A percentile compares a stretch with the other conserved stretches of the same genome.
These are phyloP conservation scores for Phaeosphaeria sp. DNA, from an alignment of 2,329 filamentous ascomycete genomes.

Conservation along the genomic window DNA sequence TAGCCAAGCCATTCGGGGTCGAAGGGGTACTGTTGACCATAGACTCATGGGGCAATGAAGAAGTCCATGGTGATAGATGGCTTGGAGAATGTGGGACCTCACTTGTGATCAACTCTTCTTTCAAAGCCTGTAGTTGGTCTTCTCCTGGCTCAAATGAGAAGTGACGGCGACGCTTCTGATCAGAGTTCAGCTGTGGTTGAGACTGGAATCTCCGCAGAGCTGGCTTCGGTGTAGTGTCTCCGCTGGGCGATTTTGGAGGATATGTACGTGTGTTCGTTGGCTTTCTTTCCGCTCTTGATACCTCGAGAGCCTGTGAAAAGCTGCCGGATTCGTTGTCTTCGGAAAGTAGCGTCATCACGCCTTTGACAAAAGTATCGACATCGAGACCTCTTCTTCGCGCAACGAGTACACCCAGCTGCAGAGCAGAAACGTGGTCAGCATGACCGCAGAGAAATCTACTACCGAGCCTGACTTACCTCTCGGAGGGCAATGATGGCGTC, in stretches of 20 bases:
- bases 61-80: slow-evolving; percentile 10
- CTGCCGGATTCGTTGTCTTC: background rate
- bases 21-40: background rate
- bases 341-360: slow-evolving; percentile 44
- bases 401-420: slow-evolving; percentile 3
- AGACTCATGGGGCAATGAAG: slow-evolving; percentile 1
- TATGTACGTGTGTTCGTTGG: background rate
- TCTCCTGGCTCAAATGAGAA: slow-evolving; percentile 56
- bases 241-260: background rate
- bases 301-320: background rate
- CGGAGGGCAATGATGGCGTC: slow-evolving; percentile 44
- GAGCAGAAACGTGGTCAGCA: background rate
- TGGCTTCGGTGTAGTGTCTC: slow-evolving; percentile 4
- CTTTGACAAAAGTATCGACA: slow-evolving; percentile 36
- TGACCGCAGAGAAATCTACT: background rate
- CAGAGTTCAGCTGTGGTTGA: slow-evolving; percentile 25
- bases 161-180: slow-evolving; percentile 35
- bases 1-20: background rate
- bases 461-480: slow-evolving; percentile 22
- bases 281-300: background rate
- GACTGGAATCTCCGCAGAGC: slow-evolving; percentile 19
- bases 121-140: slow-evolving; percentile 37
- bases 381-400: slow-evolving; percentile 34
- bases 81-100: slow-evolving; percentile 8
- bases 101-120: slow-evolving; percentile 13